A percentile compares a stretch with the other conserved stretches of the same genome.
Conservation (phyloP, 2,329 filamentous ascomycete species). For the Parafenestella ontariensis region DNA sequence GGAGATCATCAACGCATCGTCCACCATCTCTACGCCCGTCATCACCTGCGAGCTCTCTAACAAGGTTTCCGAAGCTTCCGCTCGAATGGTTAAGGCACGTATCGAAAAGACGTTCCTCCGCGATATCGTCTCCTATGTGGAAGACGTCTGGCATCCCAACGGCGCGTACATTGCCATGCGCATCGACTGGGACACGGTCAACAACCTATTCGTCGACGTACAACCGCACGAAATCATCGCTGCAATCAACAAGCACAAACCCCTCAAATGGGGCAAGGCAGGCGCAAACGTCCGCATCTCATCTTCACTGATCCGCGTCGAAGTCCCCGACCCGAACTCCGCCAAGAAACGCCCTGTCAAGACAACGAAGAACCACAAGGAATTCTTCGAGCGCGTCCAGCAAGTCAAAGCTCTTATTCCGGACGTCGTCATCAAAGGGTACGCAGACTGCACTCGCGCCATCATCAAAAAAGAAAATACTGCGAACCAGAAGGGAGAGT, state of each 20-base stretch:
- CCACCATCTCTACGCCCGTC: slow-evolving; percentile 90
- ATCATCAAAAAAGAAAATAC: slow-evolving; percentile 84
- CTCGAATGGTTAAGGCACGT: slow-evolving; percentile 88
- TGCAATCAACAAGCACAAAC: slow-evolving; percentile 81
- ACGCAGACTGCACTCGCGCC: slow-evolving; percentile 82
- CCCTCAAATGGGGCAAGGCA: slow-evolving; percentile 74
- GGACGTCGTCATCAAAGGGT: slow-evolving; percentile 85
- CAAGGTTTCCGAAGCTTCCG: slow-evolving; percentile 75
- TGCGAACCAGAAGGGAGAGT: slow-evolving; percentile 69
- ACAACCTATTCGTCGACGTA: slow-evolving; percentile 82
- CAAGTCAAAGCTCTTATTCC: slow-evolving; percentile 84
- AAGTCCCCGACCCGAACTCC: slow-evolving; percentile 62
- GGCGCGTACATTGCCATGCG: slow-evolving; percentile 80
- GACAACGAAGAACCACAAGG: slow-evolving; percentile 56
- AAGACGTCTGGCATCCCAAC: slow-evolving; percentile 85
- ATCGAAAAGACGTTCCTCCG: slow-evolving; percentile 94
- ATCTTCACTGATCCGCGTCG: slow-evolving; percentile 70
- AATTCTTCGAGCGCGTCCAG: slow-evolving; percentile 80
- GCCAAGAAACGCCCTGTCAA: slow-evolving; percentile 39
- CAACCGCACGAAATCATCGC: slow-evolving; percentile 73
- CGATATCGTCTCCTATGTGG: slow-evolving; percentile 80
- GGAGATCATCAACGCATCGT: slow-evolving; percentile 99
- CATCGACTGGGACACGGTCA: slow-evolving; percentile 79
- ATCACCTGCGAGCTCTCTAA: slow-evolving; percentile 87
- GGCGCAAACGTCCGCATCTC: slow-evolving; percentile 63